Percentiles rank a stretch among this genome's conserved stretches.
These are phyloP conservation scores for Blastocystis sp. DNA, from an alignment of 352 stramenopile species.

Conservation along the genomic window DNA sequence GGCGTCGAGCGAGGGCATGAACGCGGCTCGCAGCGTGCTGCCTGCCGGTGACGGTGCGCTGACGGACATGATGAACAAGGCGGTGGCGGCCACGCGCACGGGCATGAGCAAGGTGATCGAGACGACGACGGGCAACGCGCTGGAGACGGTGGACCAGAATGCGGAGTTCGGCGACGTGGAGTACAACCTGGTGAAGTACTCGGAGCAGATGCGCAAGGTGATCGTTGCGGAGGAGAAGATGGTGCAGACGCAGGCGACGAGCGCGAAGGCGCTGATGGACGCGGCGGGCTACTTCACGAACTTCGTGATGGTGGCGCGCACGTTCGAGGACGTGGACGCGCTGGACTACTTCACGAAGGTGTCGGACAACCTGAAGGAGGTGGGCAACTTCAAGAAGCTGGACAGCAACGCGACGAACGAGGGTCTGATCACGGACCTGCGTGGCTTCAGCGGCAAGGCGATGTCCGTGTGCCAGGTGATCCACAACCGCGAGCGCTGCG, in stretches of 20 bases:
- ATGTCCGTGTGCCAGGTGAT: constrained; percentile 50
- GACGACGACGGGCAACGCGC: constrained; percentile 15
- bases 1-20: constrained; percentile 41
- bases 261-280: neutral
- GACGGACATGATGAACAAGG: constrained; percentile 53
- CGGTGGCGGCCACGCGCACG: constrained; percentile 8
- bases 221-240: constrained; percentile 18
- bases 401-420: constrained; percentile 46
- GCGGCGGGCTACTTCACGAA: constrained; percentile 46
- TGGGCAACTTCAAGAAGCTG: neutral
- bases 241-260: neutral
- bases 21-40: constrained; percentile 1
- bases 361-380: constrained; percentile 40
- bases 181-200: constrained; percentile 43
- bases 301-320: constrained; percentile 53
- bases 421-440: constrained; percentile 33
- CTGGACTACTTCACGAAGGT: constrained; percentile 54
- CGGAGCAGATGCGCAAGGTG: constrained; percentile 50
- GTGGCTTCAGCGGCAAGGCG: constrained; percentile 36
- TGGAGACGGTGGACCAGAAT: constrained; percentile 22
- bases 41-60: constrained; percentile 4
- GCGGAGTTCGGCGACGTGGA: constrained; percentile 48
- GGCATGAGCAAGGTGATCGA: constrained; percentile 46
- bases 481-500: constrained; percentile 24
- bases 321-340: constrained; percentile 28